These are phyloP conservation scores for Emergomyces pasteurianus DNA, from an alignment of 2,329 filamentous ascomycete genomes.

Conservation along the genomic window DNA sequence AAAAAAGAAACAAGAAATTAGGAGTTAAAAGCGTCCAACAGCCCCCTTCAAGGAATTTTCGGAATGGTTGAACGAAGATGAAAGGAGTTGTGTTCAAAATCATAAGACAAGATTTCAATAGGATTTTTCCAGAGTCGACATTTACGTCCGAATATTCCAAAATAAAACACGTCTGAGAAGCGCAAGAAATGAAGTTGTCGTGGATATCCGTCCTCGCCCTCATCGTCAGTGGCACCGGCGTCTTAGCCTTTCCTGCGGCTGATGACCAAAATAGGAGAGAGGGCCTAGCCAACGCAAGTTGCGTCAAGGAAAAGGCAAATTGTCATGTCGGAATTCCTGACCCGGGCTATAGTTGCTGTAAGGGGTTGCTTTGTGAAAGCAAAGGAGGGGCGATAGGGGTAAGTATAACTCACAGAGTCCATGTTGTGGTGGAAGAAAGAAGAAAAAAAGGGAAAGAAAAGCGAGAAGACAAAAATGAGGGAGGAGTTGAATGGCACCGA, in stretches of 20 bases:
- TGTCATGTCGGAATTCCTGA: neutral
- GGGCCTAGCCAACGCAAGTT: neutral
- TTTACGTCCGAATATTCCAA: neutral
- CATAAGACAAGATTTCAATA: neutral
- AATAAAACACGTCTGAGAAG: neutral
- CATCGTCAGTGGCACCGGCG: neutral
- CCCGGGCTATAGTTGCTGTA: neutral
- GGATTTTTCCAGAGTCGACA: neutral
- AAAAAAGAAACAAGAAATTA: neutral
- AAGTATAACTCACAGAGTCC: neutral
- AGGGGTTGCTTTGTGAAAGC: neutral
- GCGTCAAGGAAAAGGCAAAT: too few relatives aligned
- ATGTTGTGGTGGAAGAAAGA: neutral
- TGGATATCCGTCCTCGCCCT: neutral
- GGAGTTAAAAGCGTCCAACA: neutral
- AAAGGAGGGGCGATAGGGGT: neutral
- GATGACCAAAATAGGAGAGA: neutral
- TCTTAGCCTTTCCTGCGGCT: neutral
- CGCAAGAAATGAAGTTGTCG: neutral
- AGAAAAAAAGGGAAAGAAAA: neutral
- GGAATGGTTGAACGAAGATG: neutral
- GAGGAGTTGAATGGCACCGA: neutral
- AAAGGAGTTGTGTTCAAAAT: neutral
- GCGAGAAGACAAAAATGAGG: neutral
- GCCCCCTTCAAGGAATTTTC: neutral